phyloP scores from a whole-genome alignment of 148 eudicot species.

The Agrostemma githago region DNA sequence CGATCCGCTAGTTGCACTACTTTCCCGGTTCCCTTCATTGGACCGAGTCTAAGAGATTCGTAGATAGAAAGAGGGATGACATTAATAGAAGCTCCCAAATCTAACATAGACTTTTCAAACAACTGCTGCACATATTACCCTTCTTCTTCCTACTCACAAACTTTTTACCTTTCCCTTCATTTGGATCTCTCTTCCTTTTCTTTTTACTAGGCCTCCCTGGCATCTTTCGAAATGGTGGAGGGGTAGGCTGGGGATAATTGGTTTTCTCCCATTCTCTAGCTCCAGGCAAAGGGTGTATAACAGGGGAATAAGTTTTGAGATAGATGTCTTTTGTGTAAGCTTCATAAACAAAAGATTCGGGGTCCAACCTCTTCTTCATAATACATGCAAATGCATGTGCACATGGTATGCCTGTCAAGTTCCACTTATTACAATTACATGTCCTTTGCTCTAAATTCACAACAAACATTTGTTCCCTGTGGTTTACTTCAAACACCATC shows the following conservation, averaged over 20 bases:
- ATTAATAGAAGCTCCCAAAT: too few relatives aligned
- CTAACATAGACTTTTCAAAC: too few relatives aligned
- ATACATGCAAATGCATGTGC: not conserved
- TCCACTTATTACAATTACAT: not conserved
- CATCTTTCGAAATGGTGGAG: not conserved
- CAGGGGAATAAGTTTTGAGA: not conserved
- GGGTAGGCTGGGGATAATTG: not conserved
- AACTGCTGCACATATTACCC: too few relatives aligned
- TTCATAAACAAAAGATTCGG: not conserved
- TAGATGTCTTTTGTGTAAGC: not conserved
- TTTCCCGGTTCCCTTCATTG: too few relatives aligned
- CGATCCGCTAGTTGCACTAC: too few relatives aligned
- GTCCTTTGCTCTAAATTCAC: not conserved
- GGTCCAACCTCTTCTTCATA: not conserved
- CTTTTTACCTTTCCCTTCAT: not conserved
- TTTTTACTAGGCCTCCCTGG: not conserved
- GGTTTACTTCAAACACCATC: not conserved
- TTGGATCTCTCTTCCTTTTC: not conserved
- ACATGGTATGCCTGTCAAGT: not conserved
- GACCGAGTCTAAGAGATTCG: too few relatives aligned
- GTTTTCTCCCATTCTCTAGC: not conserved
- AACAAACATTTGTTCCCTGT: not conserved
- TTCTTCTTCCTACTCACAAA: not conserved
- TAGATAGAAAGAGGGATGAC: too few relatives aligned
- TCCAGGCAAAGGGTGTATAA: not conserved